A percentile compares a stretch with the other conserved stretches of the same genome.
Evolutionary conservation across 225 moss, liverwort and hornwort genomes (phyloP).

Genomic region (Physcomitrium patens): DNA sequence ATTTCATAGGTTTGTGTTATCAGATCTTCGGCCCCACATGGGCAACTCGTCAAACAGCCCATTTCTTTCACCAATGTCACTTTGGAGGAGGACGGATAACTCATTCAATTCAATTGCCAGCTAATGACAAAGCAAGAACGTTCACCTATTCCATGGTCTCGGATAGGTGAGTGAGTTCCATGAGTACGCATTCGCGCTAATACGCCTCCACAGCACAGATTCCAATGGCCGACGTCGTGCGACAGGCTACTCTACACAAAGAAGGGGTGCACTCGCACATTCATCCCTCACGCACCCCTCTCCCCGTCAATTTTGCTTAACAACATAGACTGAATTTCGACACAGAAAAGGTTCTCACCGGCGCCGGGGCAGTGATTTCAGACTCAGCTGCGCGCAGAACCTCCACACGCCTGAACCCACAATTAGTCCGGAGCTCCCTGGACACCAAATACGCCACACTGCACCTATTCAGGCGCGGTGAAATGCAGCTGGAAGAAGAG

Average conservation of each 20-base stretch:
- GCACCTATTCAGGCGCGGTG: constrained; percentile 15
- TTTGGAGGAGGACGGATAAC: neutral
- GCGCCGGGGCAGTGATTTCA: constrained; percentile 25
- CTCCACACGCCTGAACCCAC: neutral
- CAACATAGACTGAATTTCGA: neutral
- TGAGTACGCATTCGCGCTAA: neutral
- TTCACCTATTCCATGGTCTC: neutral
- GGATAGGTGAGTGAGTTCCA: too few species aligned
- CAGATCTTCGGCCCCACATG: neutral
- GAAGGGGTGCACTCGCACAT: neutral
- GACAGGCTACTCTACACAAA: neutral
- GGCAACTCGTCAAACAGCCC: neutral
- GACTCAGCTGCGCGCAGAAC: constrained; percentile 36
- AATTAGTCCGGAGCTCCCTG: neutral
- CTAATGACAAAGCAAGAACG: neutral
- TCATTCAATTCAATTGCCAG: neutral
- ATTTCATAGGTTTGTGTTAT: neutral
- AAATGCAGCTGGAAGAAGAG: constrained; percentile 17
- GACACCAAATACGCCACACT: neutral
- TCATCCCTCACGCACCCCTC: neutral
- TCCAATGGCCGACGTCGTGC: neutral
- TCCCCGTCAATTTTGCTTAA: neutral
- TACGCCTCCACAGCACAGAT: neutral
- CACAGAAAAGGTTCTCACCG: constrained; percentile 26
- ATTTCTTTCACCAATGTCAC: neutral